phyloP scores from a whole-genome alignment of 2,329 filamentous ascomycete genomes.

The Immersiporthe knoxdaviesiana region DNA sequence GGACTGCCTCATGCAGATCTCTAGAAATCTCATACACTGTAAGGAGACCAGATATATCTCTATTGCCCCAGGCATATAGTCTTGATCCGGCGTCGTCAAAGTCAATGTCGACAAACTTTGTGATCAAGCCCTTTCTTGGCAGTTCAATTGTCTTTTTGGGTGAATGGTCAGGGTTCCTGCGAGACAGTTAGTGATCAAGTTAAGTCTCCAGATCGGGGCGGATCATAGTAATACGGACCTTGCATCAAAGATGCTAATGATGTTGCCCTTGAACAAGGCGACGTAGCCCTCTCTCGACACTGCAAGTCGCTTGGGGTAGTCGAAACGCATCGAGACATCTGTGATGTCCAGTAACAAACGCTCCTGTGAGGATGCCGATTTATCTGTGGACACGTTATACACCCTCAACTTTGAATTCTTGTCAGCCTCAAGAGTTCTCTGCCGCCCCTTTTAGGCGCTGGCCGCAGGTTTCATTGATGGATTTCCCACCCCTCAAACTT shows the following conservation, averaged over 20 bases:
- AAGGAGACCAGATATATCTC: constrained; percentile 8
- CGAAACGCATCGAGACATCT: neutral
- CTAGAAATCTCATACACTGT: neutral
- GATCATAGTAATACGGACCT: constrained; percentile 3
- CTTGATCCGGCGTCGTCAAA: constrained; percentile 14
- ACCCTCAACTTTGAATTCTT: constrained; percentile 11
- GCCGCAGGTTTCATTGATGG: too few species aligned
- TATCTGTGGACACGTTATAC: constrained; percentile 3
- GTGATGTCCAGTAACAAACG: neutral
- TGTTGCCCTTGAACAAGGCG: constrained; percentile 11
- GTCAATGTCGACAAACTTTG: constrained; percentile 18
- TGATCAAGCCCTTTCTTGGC: neutral
- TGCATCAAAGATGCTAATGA: constrained; percentile 15
- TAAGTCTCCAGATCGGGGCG: too few species aligned
- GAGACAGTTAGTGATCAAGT: neutral
- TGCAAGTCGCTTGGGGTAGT: constrained; percentile 16
- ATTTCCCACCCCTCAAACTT: neutral
- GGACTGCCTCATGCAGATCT: neutral
- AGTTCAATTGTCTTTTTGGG: neutral
- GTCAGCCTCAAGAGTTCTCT: too few species aligned
- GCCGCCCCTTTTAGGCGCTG: too few species aligned
- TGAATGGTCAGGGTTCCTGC: neutral
- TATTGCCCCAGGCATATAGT: constrained; percentile 19
- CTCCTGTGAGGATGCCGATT: too few species aligned
- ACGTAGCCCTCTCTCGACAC: constrained; percentile 17